Percentiles rank a stretch among this genome's conserved stretches.
These are phyloP conservation scores for Phaeosphaeria sp. DNA, from an alignment of 2,329 filamentous ascomycete species.

Conservation along the genomic window DNA sequence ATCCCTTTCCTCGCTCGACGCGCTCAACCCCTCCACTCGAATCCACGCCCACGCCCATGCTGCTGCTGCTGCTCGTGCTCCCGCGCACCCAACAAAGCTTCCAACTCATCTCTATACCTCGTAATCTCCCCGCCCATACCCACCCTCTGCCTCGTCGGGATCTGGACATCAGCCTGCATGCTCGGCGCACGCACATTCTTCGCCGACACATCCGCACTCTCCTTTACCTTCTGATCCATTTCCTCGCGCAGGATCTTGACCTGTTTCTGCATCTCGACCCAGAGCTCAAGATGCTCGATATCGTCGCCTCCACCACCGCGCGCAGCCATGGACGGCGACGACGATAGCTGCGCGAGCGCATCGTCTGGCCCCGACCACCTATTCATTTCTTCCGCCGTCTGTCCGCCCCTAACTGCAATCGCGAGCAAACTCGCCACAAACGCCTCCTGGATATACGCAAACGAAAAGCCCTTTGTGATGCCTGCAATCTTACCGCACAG, in stretches of 20 bases:
- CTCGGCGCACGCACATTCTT: not conserved
- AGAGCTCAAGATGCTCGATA: slow-evolving; percentile 48
- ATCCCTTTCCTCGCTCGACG: not conserved
- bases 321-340: not conserved
- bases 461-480: slow-evolving; percentile 54
- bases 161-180: not conserved
- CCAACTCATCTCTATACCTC: slow-evolving; percentile 29
- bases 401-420: slow-evolving; percentile 35
- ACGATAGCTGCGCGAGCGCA: no score
- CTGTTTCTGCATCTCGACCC: slow-evolving; percentile 52
- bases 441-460: slow-evolving; percentile 55
- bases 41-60: not conserved
- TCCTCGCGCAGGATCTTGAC: slow-evolving; percentile 52
- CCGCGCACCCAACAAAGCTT: slow-evolving; percentile 27
- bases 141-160: slow-evolving; percentile 6
- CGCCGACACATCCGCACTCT: no score
- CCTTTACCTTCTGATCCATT: slow-evolving; percentile 35
- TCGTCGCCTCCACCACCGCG: slow-evolving; percentile 3
- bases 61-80: not conserved
- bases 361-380: no score
- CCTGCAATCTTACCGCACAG: slow-evolving; percentile 49
- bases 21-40: not conserved
- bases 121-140: not conserved
- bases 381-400: no score
- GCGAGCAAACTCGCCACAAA: slow-evolving; percentile 51